Conservation (phyloP, 129 eudicot genomes). For the Chrysanthemum makinoi region DNA sequence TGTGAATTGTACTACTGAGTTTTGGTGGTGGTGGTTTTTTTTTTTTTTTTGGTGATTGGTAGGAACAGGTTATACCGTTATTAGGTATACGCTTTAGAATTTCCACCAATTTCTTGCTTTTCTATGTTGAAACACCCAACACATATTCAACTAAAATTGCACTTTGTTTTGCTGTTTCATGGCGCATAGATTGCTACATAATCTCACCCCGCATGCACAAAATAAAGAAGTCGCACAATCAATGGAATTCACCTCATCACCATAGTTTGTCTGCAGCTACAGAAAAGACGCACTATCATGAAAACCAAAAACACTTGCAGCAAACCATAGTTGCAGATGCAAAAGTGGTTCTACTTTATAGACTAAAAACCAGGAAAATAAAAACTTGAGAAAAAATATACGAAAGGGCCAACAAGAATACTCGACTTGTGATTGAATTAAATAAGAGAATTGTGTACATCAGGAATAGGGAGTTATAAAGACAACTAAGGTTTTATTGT, state of each 20-base stretch:
- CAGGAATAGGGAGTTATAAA: slow-evolving; percentile 6
- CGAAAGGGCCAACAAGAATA: neutral
- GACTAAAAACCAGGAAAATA: neutral
- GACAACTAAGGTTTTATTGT: slow-evolving; percentile 24
- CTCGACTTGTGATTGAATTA: neutral
- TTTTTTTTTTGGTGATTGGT: too few species aligned
- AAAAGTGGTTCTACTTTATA: neutral
- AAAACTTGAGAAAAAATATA: neutral
- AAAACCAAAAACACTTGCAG: neutral
- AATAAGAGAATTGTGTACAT: slow-evolving; percentile 9
- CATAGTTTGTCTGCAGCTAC: neutral
- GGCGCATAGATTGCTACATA: too few species aligned
- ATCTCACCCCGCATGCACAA: too few species aligned
- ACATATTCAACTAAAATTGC: too few species aligned
- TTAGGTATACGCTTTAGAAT: too few species aligned
- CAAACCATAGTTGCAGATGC: neutral
- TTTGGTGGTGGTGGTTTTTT: too few species aligned
- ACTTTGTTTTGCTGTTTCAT: too few species aligned
- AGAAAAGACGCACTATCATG: neutral
- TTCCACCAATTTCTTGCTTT: too few species aligned
- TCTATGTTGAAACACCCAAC: too few species aligned
- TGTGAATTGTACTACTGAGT: too few species aligned
- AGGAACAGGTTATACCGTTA: too few species aligned
- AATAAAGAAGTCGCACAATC: neutral
- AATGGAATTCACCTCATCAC: neutral